Evolutionary conservation across 768 basidiomycete genomes (phyloP).

Genomic region (Suillus hirtellus): DNA sequence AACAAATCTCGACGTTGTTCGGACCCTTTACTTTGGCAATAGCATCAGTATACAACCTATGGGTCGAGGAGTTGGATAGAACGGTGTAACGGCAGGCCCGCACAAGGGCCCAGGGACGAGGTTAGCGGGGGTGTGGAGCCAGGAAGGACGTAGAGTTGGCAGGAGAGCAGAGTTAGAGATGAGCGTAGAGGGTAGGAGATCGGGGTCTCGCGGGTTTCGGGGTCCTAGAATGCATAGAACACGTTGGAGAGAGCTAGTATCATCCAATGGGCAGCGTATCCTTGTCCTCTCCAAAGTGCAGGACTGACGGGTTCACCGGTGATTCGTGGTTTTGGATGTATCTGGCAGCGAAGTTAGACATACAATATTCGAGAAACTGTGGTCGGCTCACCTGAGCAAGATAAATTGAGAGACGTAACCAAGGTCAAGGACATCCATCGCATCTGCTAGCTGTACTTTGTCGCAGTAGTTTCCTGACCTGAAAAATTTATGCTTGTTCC

Average conservation of each 20-base stretch:
- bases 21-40: conserved; percentile 48
- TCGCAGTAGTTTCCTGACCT: conserved; percentile 69
- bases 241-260: too few relatives aligned
- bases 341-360: conserved; percentile 35
- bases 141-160: too few relatives aligned
- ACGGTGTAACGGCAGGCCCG: conserved; percentile 25
- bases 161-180: too few relatives aligned
- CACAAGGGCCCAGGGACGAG: too few relatives aligned
- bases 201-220: too few relatives aligned
- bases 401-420: conserved; percentile 50
- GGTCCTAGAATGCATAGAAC: too few relatives aligned
- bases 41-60: conserved; percentile 63
- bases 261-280: too few relatives aligned
- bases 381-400: conserved; percentile 50
- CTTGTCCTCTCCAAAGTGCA: too few relatives aligned
- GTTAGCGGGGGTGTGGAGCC: too few relatives aligned
- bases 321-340: conserved; percentile 65
- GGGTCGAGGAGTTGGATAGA: conserved; percentile 67
- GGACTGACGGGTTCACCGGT: conserved; percentile 20
- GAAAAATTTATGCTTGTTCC: conserved; percentile 58
- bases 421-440: conserved; percentile 62
- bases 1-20: conserved; percentile 50
- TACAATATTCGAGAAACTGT: background rate
- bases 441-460: conserved; percentile 62
- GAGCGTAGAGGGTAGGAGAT: too few relatives aligned